Evolutionary conservation across 768 basidiomycete species (phyloP).

Genomic region (Mycena metata): DNA sequence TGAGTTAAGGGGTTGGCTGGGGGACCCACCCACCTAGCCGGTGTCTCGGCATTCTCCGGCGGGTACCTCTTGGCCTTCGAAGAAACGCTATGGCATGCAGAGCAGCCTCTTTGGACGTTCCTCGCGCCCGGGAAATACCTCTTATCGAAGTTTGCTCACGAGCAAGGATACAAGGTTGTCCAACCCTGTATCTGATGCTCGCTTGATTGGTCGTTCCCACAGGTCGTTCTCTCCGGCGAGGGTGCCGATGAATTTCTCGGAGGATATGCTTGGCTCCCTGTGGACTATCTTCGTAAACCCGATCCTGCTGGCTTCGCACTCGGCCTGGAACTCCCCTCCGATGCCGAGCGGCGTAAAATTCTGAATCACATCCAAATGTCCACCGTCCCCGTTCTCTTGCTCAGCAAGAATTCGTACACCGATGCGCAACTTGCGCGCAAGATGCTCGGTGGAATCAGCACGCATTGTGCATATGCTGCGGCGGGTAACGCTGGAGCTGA

Average conservation of each 20-base stretch:
- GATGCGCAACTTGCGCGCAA: not conserved
- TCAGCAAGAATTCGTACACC: constrained; percentile 1
- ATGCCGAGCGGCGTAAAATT: not conserved
- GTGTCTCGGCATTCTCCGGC: too few species aligned
- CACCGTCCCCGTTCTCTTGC: not conserved
- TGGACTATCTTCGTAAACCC: not conserved
- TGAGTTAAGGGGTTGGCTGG: too few species aligned
- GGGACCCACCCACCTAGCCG: too few species aligned
- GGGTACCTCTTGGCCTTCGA: too few species aligned
- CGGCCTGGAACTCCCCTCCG: not conserved
- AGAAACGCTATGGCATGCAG: not conserved
- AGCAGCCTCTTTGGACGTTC: not conserved
- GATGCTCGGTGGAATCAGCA: constrained; percentile 6
- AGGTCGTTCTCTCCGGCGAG: not conserved
- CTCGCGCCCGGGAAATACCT: not conserved
- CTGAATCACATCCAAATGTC: constrained; percentile 4
- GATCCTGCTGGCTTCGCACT: constrained; percentile 2
- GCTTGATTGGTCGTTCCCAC: not conserved
- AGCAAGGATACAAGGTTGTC: not conserved
- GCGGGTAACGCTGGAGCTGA: not conserved
- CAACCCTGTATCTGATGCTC: too few species aligned
- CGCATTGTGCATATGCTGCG: not conserved
- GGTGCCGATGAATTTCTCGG: constrained; percentile 3
- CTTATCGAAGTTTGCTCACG: not conserved
- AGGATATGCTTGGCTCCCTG: constrained; percentile 1